Evolutionary conservation across 768 basidiomycete genomes (phyloP).

Genomic region (Psilocybe cubensis): DNA sequence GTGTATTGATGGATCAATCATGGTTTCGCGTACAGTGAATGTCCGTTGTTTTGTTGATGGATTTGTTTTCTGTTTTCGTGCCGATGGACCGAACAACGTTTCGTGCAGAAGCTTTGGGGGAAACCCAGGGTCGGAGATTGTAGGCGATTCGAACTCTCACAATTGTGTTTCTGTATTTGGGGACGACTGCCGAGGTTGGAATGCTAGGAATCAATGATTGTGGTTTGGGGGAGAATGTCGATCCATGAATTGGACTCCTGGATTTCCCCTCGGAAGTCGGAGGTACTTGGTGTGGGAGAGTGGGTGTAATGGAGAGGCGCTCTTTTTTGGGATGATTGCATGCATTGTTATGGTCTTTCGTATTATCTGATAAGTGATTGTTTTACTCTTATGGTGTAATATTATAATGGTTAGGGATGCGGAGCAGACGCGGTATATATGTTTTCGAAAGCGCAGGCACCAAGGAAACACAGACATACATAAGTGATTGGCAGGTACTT

Average conservation of each 20-base stretch:
- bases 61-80: not conserved
- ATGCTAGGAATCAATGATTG: not conserved
- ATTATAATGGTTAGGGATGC: not conserved
- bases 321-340: not conserved
- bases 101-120: not conserved
- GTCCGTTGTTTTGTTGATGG: not conserved
- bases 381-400: not conserved
- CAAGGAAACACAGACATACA: not conserved
- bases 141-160: not conserved
- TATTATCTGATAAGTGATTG: slow-evolving; percentile 4
- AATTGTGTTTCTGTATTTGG: not conserved
- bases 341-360: not conserved
- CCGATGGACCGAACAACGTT: not conserved
- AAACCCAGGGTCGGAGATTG: not conserved
- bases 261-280: not conserved
- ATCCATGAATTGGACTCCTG: no score
- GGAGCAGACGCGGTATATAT: no score
- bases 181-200: not conserved
- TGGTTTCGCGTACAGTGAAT: not conserved
- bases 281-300: not conserved
- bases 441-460: not conserved
- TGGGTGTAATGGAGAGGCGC: not conserved
- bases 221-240: no score
- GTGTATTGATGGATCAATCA: not conserved
- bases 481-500: no score